Evolutionary conservation across 495 filamentous ascomycete species (phyloP).

Genomic region (Hypoxylon perforatum): DNA sequence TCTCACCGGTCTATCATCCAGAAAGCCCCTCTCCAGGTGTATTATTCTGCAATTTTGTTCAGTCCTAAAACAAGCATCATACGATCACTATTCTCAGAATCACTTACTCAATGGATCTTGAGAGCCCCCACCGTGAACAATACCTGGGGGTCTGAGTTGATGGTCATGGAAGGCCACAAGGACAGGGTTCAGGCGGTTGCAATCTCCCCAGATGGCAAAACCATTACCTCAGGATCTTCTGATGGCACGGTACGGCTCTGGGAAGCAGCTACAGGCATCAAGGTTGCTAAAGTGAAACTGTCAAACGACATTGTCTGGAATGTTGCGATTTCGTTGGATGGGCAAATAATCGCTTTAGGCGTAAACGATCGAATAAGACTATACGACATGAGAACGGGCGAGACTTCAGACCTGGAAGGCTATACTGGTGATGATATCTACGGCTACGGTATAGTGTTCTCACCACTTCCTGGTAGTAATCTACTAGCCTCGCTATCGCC

Average conservation of each 20-base stretch:
- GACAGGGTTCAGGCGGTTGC: neutral
- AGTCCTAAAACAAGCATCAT: slow-evolving; percentile 20
- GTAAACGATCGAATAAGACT: neutral
- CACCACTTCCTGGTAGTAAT: neutral
- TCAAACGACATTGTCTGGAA: no score
- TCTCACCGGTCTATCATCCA: slow-evolving; percentile 1
- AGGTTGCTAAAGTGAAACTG: neutral
- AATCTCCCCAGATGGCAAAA: slow-evolving; percentile 14
- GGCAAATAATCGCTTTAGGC: slow-evolving; percentile 9
- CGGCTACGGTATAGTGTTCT: slow-evolving; percentile 1
- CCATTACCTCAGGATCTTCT: slow-evolving; percentile 2
- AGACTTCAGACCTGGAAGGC: slow-evolving; percentile 3
- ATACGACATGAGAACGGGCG: slow-evolving; percentile 11
- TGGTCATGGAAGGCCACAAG: slow-evolving; percentile 1
- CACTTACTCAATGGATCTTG: slow-evolving; percentile 9
- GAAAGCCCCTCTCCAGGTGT: slow-evolving; percentile 18
- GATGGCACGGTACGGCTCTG: slow-evolving; percentile 8
- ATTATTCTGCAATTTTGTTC: slow-evolving; percentile 27
- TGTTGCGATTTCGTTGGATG: slow-evolving; percentile 10
- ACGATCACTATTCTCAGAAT: slow-evolving; percentile 8
- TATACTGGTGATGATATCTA: neutral
- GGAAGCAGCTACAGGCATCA: slow-evolving; percentile 19
- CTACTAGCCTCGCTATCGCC: slow-evolving; percentile 6
- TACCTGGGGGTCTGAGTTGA: neutral
- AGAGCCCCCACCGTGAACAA: slow-evolving; percentile 5